Conservation (phyloP, 176 grass and related monocot species). For the Saccharum officinarum region DNA sequence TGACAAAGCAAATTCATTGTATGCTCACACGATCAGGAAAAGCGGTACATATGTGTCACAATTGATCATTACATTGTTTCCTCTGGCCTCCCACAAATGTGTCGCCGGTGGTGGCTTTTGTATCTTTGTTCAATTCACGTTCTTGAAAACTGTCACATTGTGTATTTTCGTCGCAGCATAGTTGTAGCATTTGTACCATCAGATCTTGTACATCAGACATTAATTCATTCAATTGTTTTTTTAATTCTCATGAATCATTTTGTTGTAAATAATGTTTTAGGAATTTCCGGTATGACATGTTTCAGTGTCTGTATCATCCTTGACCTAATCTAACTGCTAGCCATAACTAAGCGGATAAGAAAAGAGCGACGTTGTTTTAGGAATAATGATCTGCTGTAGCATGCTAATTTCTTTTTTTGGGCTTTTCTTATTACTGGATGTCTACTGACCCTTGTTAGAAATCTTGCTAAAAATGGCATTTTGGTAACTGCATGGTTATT, state of each 20-base stretch:
- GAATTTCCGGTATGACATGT: neutral
- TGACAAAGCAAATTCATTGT: conserved; percentile 30
- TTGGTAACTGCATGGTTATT: neutral
- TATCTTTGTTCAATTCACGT: conserved; percentile 69
- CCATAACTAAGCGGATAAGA: neutral
- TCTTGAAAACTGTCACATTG: conserved; percentile 51
- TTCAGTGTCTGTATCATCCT: neutral
- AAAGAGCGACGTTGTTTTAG: neutral
- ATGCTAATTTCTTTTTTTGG: neutral
- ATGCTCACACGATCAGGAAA: conserved; percentile 40
- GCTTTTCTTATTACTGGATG: neutral
- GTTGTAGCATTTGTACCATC: conserved; percentile 62
- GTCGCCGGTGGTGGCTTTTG: conserved; percentile 32
- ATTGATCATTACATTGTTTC: conserved; percentile 60
- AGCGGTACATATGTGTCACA: conserved; percentile 57
- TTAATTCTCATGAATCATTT: neutral
- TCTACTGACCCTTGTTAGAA: neutral
- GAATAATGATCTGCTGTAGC: neutral
- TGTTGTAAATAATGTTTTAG: neutral
- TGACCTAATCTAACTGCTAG: neutral
- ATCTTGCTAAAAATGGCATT: neutral
- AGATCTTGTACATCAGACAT: conserved; percentile 71
- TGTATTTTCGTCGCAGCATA: conserved; percentile 56
- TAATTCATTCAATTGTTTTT: conserved; percentile 81
- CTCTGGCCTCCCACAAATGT: conserved; percentile 34